Evolutionary conservation across 2,329 filamentous ascomycete genomes (phyloP).

Genomic region (Botrytis fabae): DNA sequence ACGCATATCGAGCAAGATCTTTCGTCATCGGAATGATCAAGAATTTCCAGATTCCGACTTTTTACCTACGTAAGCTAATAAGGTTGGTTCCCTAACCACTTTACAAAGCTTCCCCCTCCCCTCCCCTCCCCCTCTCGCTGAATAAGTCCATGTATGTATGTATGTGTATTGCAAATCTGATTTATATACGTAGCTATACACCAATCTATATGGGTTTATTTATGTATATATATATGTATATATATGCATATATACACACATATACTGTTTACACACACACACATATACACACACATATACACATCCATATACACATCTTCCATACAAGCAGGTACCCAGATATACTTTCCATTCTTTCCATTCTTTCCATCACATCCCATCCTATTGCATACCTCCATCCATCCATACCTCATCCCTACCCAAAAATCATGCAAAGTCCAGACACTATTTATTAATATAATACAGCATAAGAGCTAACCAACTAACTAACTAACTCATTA

Average conservation of each 20-base stretch:
- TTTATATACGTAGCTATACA: not conserved
- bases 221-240: too few species aligned
- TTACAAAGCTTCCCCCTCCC: not conserved
- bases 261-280: not conserved
- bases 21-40: conserved; percentile 6
- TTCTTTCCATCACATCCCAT: too few species aligned
- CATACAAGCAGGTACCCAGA: not conserved
- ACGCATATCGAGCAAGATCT: not conserved
- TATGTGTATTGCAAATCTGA: not conserved
- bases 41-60: conserved; percentile 4
- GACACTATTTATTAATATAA: not conserved
- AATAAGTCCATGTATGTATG: too few species aligned
- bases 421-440: not conserved
- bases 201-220: not conserved
- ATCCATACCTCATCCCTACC: not conserved
- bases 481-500: too few species aligned
- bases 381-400: not conserved
- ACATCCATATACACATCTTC: too few species aligned
- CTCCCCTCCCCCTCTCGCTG: not conserved
- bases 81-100: not conserved
- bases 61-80: not conserved
- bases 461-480: not conserved
- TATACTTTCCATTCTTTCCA: too few species aligned
- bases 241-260: too few species aligned
- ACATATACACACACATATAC: too few species aligned